Evolutionary conservation across 2,329 filamentous ascomycete species (phyloP), one percentile per base, ranked within the genome.

Genomic region (Calonectria ilicicola): DNA sequence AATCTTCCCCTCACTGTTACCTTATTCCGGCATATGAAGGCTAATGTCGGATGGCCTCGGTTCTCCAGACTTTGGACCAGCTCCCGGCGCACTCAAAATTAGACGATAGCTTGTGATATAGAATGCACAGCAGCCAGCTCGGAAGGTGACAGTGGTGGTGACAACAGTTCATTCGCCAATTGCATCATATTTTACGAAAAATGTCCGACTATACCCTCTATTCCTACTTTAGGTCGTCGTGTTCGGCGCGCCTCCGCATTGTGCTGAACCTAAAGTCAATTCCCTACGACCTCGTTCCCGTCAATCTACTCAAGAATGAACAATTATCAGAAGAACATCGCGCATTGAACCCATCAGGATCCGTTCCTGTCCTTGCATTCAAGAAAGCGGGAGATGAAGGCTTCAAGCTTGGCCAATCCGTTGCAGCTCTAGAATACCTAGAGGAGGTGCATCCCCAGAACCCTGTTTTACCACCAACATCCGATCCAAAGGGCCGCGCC

Each of bases 171-270:
- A 26, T 40, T 23, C 53, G 14, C 15, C 21, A 40, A 60, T 60
- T 42, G 53, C 53, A 60, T 38, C 32, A 60, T 60, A 38, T 5
- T 40, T 15, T 47, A 47, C 21, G 2, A 21, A 10, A 56, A 74
- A 35, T 82, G 81, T 26, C 76, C 1, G 71, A 76, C 2, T 86
- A 83, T 77, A 84, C 82, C 1, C 87, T 93, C 12, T 87, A 92
- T 83, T 89, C 86, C 72, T 92, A 91, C 83, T 92, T 89, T 82
- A 86, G 89, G 74, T 93, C 91, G 60, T 92, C 90, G 19, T 93
- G 90, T 83, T 89, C 90, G 1, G 90, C 88, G 0, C 88, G 91
- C 15, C 83, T 93, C 6, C 90, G 90, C 56, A 92, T 92, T 72
- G 89, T 90, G 14, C 83, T 91, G 1, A 83, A 89, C 68, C 83